Conservation (phyloP, 129 eudicot genomes). For the Glebionis coronaria region DNA sequence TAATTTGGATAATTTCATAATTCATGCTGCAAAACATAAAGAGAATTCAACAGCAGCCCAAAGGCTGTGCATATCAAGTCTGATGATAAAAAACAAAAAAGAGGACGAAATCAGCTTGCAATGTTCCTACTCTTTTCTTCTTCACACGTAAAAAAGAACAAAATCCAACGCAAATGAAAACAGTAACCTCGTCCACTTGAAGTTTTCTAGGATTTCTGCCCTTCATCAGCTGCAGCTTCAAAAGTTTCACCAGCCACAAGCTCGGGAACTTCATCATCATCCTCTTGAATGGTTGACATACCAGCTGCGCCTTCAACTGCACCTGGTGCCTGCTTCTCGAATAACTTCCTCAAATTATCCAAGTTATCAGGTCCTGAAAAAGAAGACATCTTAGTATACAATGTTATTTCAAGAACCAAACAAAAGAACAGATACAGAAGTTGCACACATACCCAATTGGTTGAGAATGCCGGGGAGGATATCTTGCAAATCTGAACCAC, state of each 20-base stretch:
- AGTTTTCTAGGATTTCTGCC: conserved; percentile 41
- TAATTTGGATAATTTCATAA: not conserved
- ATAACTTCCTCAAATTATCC: conserved; percentile 66
- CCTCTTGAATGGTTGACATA: conserved; percentile 43
- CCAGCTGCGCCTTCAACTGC: conserved; percentile 16
- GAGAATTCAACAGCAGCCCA: conserved; percentile 8
- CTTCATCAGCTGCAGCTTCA: conserved; percentile 87
- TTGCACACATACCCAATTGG: conserved; percentile 63
- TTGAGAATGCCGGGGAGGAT: conserved; percentile 64
- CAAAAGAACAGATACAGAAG: not conserved
- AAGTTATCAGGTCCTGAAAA: conserved; percentile 55
- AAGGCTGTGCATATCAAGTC: conserved; percentile 7
- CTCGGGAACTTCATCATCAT: conserved; percentile 90
- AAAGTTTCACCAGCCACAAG: conserved; percentile 89
- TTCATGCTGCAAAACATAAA: conserved; percentile 12
- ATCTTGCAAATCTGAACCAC: conserved; percentile 60
- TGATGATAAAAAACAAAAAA: conserved; percentile 4
- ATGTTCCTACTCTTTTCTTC: conserved; percentile 15
- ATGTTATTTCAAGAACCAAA: too few species aligned
- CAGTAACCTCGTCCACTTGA: too few species aligned
- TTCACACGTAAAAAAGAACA: conserved; percentile 1
- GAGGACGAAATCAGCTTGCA: conserved; percentile 7
- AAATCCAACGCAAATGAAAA: too few species aligned
- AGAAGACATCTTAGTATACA: not conserved
- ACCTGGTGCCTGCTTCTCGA: conserved; percentile 35